Evolutionary conservation across 768 basidiomycete genomes (phyloP).

Genomic region (Melanogaster broomeanus): DNA sequence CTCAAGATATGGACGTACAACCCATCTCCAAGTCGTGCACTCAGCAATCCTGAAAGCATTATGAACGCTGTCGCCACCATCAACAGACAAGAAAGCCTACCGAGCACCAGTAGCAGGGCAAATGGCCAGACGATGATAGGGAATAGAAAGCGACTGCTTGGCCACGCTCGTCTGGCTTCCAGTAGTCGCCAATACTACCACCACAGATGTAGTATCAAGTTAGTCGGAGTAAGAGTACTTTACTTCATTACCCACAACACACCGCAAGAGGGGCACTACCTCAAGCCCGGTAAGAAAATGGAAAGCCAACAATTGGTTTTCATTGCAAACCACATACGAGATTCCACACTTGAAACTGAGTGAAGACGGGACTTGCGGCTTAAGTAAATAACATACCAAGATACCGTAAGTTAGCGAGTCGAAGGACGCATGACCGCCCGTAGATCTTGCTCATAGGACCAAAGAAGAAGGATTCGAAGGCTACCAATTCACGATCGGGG

Average conservation of each 20-base stretch:
- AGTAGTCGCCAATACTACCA: conserved; percentile 65
- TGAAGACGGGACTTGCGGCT: not conserved
- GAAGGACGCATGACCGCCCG: conserved; percentile 64
- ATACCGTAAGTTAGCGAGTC: conserved; percentile 65
- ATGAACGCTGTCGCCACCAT: not conserved
- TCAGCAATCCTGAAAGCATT: conserved; percentile 48
- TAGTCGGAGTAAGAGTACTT: not conserved
- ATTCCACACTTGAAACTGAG: conserved; percentile 53
- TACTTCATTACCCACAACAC: not conserved
- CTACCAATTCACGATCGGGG: not conserved
- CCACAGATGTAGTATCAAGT: conserved; percentile 51
- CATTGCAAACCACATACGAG: conserved; percentile 65
- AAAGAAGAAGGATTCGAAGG: conserved; percentile 38
- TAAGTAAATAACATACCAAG: conserved; percentile 43
- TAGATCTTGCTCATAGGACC: conserved; percentile 74
- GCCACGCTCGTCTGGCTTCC: conserved; percentile 62
- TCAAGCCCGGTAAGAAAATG: conserved; percentile 67
- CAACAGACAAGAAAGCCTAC: conserved; percentile 24
- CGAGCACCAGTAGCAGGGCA: conserved; percentile 67
- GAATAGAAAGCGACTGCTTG: conserved; percentile 65
- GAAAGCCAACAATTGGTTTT: conserved; percentile 62
- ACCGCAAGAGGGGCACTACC: conserved; percentile 68
- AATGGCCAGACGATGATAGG: conserved; percentile 60
- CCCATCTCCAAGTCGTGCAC: conserved; percentile 71
- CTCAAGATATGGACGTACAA: conserved; percentile 40